Evolutionary conservation across 306 rosid species (phyloP).

Genomic region (Fragaria ananassa): DNA sequence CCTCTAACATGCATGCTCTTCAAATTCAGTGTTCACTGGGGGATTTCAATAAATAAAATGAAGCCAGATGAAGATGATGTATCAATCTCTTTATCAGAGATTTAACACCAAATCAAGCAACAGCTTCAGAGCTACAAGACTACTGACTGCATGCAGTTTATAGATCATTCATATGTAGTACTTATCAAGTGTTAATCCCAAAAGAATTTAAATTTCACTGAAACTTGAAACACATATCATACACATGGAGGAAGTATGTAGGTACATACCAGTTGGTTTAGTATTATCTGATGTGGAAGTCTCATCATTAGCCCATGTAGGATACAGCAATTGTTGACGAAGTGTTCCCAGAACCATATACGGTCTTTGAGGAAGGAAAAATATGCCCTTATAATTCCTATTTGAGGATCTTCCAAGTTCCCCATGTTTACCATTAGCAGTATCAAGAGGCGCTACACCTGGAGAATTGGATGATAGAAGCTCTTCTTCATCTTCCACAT

Average conservation of each 20-base stretch:
- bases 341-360: constrained; percentile 97
- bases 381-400: constrained; percentile 52
- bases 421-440: constrained; percentile 20
- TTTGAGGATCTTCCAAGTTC: constrained; percentile 36
- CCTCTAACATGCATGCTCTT: background rate
- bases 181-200: background rate
- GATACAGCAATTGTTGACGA: constrained; percentile 89
- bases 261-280: constrained; percentile 41
- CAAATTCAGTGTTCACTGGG: background rate
- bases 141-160: background rate
- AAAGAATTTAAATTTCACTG: background rate
- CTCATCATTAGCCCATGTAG: constrained; percentile 71
- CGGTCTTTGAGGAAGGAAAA: constrained; percentile 96
- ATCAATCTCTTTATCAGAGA: background rate
- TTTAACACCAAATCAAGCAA: background rate
- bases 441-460: constrained; percentile 30
- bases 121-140: background rate
- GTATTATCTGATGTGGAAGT: constrained; percentile 36
- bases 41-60: background rate
- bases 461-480: constrained; percentile 35
- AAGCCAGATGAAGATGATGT: background rate
- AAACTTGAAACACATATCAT: background rate
- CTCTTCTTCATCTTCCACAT: constrained; percentile 46
- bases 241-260: background rate
- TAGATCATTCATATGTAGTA: background rate